Conservation (phyloP, 305 asterid genomes). For the Striga hermonthica region DNA sequence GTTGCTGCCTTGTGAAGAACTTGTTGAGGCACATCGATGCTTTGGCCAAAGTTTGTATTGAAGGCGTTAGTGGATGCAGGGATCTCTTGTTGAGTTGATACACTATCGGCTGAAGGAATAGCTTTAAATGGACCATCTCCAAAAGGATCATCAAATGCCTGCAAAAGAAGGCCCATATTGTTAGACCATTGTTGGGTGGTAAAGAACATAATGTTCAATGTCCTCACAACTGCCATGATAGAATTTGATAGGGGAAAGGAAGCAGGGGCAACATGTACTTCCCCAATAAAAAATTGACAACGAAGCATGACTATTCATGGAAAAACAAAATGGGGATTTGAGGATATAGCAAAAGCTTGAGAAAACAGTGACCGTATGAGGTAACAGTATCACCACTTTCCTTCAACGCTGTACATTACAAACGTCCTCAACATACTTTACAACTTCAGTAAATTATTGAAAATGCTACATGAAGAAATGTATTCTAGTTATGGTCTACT, state of each 20-base stretch:
- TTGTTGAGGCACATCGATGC: slow-evolving; percentile 39
- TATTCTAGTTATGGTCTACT: too few relatives aligned
- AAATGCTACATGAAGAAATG: too few relatives aligned
- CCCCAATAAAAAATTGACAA: background rate
- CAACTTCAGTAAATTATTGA: too few relatives aligned
- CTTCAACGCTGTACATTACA: too few relatives aligned
- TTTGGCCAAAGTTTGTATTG: slow-evolving; percentile 40
- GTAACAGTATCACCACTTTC: background rate
- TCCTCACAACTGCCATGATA: background rate
- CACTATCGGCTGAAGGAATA: slow-evolving; percentile 41
- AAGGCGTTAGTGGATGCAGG: slow-evolving; percentile 41
- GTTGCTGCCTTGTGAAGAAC: slow-evolving; percentile 40
- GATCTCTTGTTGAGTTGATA: slow-evolving; percentile 44
- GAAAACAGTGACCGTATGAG: background rate
- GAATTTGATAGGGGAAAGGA: slow-evolving; percentile 11
- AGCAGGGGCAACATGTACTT: background rate
- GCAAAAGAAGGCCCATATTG: slow-evolving; percentile 33
- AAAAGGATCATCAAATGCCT: slow-evolving; percentile 89
- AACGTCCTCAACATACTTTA: too few relatives aligned
- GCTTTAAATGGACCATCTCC: slow-evolving; percentile 97
- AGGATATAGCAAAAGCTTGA: slow-evolving; percentile 3
- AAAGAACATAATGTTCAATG: background rate
- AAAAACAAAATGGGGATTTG: background rate
- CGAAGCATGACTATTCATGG: background rate
- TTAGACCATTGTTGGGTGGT: background rate